A percentile compares a stretch with the other conserved stretches of the same genome.
phyloP scores from a whole-genome alignment of 257 asterid species.

The Nicotiana obtusifolia region DNA sequence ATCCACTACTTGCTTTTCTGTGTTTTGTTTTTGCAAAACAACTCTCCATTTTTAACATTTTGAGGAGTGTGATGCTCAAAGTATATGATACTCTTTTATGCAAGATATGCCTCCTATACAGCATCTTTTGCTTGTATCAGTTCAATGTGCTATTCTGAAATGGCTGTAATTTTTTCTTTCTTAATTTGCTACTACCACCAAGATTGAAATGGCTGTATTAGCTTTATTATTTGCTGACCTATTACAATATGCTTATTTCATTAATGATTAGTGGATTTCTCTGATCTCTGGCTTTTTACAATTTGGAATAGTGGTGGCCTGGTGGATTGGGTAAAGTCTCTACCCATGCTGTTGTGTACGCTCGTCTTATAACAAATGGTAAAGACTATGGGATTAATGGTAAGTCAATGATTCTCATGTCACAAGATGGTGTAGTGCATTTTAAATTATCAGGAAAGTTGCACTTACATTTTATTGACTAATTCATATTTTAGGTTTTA shows the following conservation, averaged over 20 bases:
- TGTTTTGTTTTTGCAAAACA: neutral
- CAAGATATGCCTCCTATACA: neutral
- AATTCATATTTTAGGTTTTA: conserved; percentile 50
- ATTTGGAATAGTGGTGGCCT: conserved; percentile 88
- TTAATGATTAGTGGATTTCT: neutral
- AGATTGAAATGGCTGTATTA: neutral
- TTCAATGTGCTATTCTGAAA: too few species aligned
- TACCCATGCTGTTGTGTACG: conserved; percentile 85
- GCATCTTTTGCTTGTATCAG: neutral
- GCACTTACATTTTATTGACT: neutral
- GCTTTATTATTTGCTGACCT: neutral
- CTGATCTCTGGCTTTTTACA: conserved; percentile 12
- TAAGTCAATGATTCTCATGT: conserved; percentile 22
- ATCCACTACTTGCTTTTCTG: neutral
- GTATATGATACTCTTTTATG: neutral
- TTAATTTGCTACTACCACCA: too few species aligned
- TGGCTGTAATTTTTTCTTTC: too few species aligned
- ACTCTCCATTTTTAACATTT: neutral
- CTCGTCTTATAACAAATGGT: conserved; percentile 81
- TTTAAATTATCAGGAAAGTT: neutral
- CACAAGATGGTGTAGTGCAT: neutral
- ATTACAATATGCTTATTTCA: neutral
- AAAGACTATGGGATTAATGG: conserved; percentile 86
- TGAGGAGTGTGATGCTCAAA: neutral
- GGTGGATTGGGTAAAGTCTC: conserved; percentile 98